phyloP scores from a whole-genome alignment of 192 early-diverging fungal species.

The Glomus cerebriforme region DNA sequence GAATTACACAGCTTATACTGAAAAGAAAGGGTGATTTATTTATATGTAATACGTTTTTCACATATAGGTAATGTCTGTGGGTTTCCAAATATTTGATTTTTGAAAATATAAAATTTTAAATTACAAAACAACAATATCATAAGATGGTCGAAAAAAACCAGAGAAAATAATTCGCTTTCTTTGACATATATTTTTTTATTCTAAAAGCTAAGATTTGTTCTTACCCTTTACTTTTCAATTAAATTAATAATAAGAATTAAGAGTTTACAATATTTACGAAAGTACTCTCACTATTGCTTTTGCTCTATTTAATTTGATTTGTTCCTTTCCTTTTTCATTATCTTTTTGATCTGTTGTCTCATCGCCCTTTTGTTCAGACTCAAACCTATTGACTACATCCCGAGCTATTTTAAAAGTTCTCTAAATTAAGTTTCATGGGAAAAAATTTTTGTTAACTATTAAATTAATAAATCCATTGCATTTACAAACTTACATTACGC shows the following conservation, averaged over 20 bases:
- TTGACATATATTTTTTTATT: neutral
- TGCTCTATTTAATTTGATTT: slow-evolving; percentile 11
- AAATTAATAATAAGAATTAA: neutral
- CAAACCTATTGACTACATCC: neutral
- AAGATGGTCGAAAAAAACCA: no score
- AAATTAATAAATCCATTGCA: neutral
- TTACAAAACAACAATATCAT: no score
- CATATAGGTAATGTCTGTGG: neutral
- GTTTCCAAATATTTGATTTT: no score
- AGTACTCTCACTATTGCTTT: neutral
- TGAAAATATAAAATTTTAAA: no score
- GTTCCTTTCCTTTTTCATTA: neutral
- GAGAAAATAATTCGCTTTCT: no score
- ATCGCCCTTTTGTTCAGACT: neutral
- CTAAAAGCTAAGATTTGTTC: neutral
- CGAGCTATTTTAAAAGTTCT: neutral
- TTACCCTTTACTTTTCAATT: neutral
- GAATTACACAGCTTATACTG: neutral
- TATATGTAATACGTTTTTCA: neutral
- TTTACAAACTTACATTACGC: slow-evolving; percentile 36
- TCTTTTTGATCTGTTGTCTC: neutral
- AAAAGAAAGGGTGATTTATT: neutral
- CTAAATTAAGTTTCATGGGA: neutral
- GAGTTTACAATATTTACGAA: neutral
- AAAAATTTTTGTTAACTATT: neutral